Evolutionary conservation across 78 protist genomes (phyloP), one percentile per base, ranked within the genome.

Genomic region (Bigelowiella natans): DNA sequence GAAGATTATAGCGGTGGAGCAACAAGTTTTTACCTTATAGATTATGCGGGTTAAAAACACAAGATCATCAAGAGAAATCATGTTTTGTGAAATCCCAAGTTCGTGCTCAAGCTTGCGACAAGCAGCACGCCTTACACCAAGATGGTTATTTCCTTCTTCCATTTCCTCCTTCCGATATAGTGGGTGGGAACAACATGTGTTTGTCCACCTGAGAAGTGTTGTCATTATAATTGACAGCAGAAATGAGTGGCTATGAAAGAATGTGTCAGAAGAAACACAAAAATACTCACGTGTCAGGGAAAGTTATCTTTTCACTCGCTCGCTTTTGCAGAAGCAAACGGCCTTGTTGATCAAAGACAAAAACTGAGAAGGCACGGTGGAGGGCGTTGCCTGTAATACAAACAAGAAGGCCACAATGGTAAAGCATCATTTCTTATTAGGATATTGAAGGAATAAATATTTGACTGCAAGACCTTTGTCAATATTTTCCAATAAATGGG

Each of bases 71-170:
- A 1, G n/a, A 28, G 1, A 2, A 29, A 88, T 37, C 39, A n/a
- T n/a, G n/a, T 2, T 36, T 28, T 83, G 89, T 30, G 89, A 88
- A 37, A 94, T 93, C 88, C 97, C 97, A 1, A 95, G 94, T 92
- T 95, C 97, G 39, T 95, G 96, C 36, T 93, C 90, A 36, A 94
- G 94, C 91, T 94, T 94, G 85, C 97, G 94, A 31, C 31, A 31
- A 1, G 95, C 95, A 0, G 97, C 97, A 0, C 40, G 26, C 40
- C 40, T 89, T 18, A 94, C 95, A 73, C 97, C 97, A 38, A 37
- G 28, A 11, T 63, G 84, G 73, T 51, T 18, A 7, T 51, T 51
- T 7, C 73, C 18, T n/a, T n/a, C 11, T 39, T 40, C 39, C 90
- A 40, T 26, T 18, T 51, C 73, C 73, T 51, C 73, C 73, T 51